Conservation (phyloP, 2,329 filamentous ascomycete genomes). For the Dactylellina drechsleri region DNA sequence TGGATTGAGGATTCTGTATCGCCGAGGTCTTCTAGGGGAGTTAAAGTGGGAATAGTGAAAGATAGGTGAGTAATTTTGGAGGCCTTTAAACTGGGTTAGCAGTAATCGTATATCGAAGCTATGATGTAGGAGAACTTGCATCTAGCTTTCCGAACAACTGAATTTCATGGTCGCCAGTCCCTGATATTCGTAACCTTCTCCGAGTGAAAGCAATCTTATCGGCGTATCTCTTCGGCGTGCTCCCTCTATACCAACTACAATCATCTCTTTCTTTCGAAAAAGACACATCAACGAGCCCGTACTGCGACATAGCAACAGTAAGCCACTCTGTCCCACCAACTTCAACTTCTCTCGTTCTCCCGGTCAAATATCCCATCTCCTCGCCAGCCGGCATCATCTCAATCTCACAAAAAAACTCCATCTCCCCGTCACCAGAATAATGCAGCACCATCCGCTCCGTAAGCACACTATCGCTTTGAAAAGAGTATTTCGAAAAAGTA, state of each 20-base stretch:
- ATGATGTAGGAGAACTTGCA: background rate
- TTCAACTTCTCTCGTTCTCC: background rate
- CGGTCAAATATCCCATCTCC: constrained; percentile 17
- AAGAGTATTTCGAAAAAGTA: constrained; percentile 5
- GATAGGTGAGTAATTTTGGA: constrained; percentile 10
- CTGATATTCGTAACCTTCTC: background rate
- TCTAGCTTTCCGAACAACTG: background rate
- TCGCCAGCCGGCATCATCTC: constrained; percentile 3
- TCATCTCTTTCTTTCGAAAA: constrained; percentile 5
- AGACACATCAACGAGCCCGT: constrained; percentile 14
- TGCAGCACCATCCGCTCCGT: constrained; percentile 6
- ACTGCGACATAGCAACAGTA: constrained; percentile 6
- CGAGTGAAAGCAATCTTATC: constrained; percentile 20
- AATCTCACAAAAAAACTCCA: constrained; percentile 15
- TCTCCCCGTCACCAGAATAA: constrained; percentile 8
- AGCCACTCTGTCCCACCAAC: background rate
- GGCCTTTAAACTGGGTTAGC: constrained; percentile 7
- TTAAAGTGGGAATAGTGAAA: background rate
- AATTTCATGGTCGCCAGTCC: background rate
- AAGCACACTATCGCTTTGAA: background rate
- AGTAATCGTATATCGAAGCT: background rate
- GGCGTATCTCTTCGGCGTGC: background rate
- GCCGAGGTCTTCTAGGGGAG: background rate
- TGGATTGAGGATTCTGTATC: background rate
- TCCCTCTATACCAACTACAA: background rate